Evolutionary conservation across 1,284 basidiomycete genomes (phyloP), one percentile per base, ranked within the genome.

Genomic region (Wallemia mellicola): DNA sequence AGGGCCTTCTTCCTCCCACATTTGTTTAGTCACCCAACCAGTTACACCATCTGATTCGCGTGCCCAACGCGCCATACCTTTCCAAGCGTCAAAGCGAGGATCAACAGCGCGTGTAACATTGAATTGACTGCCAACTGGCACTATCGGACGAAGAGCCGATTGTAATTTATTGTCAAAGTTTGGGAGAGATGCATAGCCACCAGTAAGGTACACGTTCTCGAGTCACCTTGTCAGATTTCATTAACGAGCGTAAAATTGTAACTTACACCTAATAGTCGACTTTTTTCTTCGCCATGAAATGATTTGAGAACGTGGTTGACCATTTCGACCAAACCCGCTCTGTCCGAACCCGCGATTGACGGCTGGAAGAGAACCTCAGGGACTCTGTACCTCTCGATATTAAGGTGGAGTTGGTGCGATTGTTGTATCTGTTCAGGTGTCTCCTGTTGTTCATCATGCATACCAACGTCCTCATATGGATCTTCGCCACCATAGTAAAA

Each of bases 331-430:
- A 99, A 68, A 0, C 94, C 94, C 0, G 94, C 92, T 24, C 83
- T 86, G 69, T 98, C 94, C 24, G 95, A 76, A 0, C 94, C 94
- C 1, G 89, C 91, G 77, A 95, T 89, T 15, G 75, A 74, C 0
- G 94, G 92, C 60, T 87, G 82, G 73, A 92, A 96, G 74, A 84
- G 87, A 0, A 88, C 79, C 70, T 98, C 94, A 61, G 86, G 87
- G 1, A 86, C 88, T 22, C 92, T 76, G 74, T 87, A 87, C 32
- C 89, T 74, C 72, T 98, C 94, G n/a, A 87, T 79, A 66, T 84
- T 95, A 57, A 98, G 73, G 65, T 96, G 91, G 57, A 96, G 78
- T 62, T 87, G 81, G 59, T 83, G 70, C 60, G 67, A 66, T 64
- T 81, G 82, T 75, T 80, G 79, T 2, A 73, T 61, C 61, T 71